Evolutionary conservation across 192 early-diverging fungal species (phyloP).

Genomic region (Linnemannia schmuckeri): DNA sequence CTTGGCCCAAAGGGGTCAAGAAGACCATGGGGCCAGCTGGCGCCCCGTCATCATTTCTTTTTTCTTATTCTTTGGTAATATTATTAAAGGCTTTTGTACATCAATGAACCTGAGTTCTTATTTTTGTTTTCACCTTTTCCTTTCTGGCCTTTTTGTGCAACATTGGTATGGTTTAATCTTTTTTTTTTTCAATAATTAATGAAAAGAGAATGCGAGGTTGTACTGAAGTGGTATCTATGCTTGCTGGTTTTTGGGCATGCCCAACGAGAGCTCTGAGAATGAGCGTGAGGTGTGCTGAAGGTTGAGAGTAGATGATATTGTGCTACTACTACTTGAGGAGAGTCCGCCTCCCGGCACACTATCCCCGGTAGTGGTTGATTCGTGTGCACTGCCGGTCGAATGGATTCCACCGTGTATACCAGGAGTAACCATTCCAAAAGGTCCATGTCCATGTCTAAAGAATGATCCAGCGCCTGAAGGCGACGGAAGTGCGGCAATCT

Average conservation of each 20-base stretch:
- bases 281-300: slow-evolving; percentile 45
- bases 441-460: slow-evolving; percentile 14
- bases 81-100: no score
- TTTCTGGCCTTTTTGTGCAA: neutral
- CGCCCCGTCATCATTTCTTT: neutral
- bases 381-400: neutral
- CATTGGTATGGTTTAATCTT: neutral
- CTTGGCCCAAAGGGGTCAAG: neutral
- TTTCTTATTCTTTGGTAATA: no score
- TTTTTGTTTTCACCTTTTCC: no score
- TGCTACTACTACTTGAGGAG: neutral
- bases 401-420: neutral
- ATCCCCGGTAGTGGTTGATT: neutral
- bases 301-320: slow-evolving; percentile 18
- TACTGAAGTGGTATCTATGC: neutral
- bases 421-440: neutral
- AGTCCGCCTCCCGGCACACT: neutral
- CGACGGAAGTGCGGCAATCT: slow-evolving; percentile 33
- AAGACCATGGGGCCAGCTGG: no score
- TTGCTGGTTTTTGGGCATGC: slow-evolving; percentile 24
- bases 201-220: neutral
- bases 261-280: slow-evolving; percentile 43
- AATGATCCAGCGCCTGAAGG: slow-evolving; percentile 40
- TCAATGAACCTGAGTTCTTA: no score
- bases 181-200: neutral